Evolutionary conservation across 495 filamentous ascomycete genomes (phyloP).

Genomic region (Lasiosphaeria hispida): DNA sequence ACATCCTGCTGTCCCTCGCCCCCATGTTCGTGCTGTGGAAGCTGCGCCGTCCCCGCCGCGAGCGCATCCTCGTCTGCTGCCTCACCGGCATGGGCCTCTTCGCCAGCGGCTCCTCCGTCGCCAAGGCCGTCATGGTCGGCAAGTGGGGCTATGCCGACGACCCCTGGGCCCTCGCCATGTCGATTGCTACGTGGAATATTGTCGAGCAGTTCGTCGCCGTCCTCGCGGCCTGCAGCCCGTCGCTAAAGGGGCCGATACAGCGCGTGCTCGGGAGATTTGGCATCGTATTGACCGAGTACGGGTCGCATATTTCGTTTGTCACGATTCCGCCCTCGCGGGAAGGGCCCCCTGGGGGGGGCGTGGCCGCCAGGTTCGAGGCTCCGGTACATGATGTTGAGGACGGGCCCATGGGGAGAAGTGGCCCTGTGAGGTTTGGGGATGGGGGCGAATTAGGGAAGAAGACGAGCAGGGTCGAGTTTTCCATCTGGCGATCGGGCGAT

Average conservation of each 20-base stretch:
- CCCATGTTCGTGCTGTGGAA: constrained; percentile 21
- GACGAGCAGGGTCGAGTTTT: no score
- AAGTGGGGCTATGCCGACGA: constrained; percentile 9
- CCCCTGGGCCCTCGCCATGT: constrained; percentile 14
- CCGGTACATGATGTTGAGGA: no score
- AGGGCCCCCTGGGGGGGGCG: no score
- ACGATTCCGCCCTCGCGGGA: no score
- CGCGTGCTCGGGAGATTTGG: constrained; percentile 13
- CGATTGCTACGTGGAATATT: constrained; percentile 21
- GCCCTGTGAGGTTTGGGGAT: no score
- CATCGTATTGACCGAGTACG: constrained; percentile 1
- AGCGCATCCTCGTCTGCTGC: constrained; percentile 24
- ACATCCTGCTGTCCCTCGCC: constrained; percentile 17
- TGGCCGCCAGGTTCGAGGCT: no score
- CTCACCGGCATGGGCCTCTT: constrained; percentile 23
- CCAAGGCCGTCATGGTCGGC: constrained; percentile 16
- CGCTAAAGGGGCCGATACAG: constrained; percentile 23
- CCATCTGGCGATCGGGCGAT: no score
- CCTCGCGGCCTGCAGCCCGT: constrained; percentile 23
- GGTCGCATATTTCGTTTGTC: no score
- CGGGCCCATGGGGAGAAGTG: no score
- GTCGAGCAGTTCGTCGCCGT: constrained; percentile 22
- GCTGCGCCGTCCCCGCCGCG: constrained; percentile 19
- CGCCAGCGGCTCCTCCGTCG: constrained; percentile 15
- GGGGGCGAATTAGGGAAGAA: no score